These are phyloP conservation scores for Nakaseomyces sp. DNA, from an alignment of 1,139 yeast species.

Conservation along the genomic window DNA sequence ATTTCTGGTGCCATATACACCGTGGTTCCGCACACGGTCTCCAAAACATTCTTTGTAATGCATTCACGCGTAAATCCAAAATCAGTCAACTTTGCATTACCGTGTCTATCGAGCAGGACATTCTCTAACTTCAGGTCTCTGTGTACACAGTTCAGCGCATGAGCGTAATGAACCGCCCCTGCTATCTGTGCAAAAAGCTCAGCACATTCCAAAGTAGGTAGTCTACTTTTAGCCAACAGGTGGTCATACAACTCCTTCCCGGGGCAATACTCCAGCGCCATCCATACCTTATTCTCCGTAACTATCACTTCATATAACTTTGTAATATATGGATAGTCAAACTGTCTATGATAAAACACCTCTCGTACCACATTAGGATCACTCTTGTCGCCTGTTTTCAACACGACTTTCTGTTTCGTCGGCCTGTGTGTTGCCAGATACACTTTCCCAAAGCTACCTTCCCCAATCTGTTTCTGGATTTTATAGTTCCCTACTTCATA, in stretches of 20 bases:
- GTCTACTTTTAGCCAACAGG: constrained; percentile 47
- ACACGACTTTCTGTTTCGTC: constrained; percentile 66
- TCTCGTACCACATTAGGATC: constrained; percentile 91
- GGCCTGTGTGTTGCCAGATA: constrained; percentile 73
- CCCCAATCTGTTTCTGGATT: constrained; percentile 66
- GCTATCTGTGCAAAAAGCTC: constrained; percentile 66
- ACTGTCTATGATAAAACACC: constrained; percentile 78
- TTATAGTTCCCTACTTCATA: constrained; percentile 70
- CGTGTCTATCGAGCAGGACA: constrained; percentile 61
- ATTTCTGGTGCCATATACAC: constrained; percentile 97
- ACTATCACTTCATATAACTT: constrained; percentile 77
- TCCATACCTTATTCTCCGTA: constrained; percentile 73
- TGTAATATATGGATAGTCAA: constrained; percentile 77
- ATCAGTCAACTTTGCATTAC: constrained; percentile 71
- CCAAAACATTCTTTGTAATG: constrained; percentile 48
- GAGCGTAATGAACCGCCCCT: constrained; percentile 80
- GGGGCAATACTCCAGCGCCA: constrained; percentile 83
- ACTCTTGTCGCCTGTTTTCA: constrained; percentile 73
- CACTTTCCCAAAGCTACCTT: constrained; percentile 88
- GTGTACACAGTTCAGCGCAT: constrained; percentile 74
- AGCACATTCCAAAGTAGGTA: constrained; percentile 48
- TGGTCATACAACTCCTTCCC: constrained; percentile 79
- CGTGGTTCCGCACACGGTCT: constrained; percentile 88
- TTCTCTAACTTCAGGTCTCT: constrained; percentile 86
- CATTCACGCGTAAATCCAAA: constrained; percentile 90